Conservation (phyloP, 768 basidiomycete genomes). For the Hygrophorus pudorinus region DNA sequence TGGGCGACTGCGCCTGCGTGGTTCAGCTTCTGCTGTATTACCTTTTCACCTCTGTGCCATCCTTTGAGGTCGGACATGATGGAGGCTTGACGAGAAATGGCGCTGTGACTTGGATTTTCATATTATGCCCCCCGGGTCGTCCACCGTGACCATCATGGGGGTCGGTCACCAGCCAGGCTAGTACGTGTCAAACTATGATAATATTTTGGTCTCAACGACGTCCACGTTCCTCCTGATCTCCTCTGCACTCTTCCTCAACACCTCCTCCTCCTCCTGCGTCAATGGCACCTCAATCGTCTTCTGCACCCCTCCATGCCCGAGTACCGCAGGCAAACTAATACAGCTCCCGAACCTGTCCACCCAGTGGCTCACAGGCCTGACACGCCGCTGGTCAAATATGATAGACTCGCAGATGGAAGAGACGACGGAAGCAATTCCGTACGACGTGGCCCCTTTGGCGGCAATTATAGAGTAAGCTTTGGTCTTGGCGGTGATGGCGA, state of each 20-base stretch:
- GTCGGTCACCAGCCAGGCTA: too few relatives aligned
- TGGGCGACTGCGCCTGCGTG: slow-evolving; percentile 16
- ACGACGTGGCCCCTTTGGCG: slow-evolving; percentile 11
- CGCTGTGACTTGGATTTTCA: too few relatives aligned
- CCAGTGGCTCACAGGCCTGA: slow-evolving; percentile 11
- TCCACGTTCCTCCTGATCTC: neutral
- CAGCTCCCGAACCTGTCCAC: slow-evolving; percentile 6
- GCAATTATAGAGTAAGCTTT: slow-evolving; percentile 10
- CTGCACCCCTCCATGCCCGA: slow-evolving; percentile 7
- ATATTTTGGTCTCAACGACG: too few relatives aligned
- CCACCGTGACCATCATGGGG: too few relatives aligned
- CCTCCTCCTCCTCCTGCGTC: slow-evolving; percentile 4
- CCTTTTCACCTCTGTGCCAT: slow-evolving; percentile 20
- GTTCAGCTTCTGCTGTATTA: slow-evolving; percentile 17
- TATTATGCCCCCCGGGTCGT: too few relatives aligned
- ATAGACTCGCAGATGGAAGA: slow-evolving; percentile 12
- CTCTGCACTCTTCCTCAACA: slow-evolving; percentile 8
- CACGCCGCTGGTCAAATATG: slow-evolving; percentile 9
- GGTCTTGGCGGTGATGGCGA: slow-evolving; percentile 3
- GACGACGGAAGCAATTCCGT: slow-evolving; percentile 8
- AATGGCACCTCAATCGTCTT: slow-evolving; percentile 7
- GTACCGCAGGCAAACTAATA: slow-evolving; percentile 8
- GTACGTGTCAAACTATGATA: too few relatives aligned
- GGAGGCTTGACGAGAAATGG: too few relatives aligned
- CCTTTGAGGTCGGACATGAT: slow-evolving; percentile 11